phyloP scores from a whole-genome alignment of 345 rosid species.

The Syzygium grande region DNA sequence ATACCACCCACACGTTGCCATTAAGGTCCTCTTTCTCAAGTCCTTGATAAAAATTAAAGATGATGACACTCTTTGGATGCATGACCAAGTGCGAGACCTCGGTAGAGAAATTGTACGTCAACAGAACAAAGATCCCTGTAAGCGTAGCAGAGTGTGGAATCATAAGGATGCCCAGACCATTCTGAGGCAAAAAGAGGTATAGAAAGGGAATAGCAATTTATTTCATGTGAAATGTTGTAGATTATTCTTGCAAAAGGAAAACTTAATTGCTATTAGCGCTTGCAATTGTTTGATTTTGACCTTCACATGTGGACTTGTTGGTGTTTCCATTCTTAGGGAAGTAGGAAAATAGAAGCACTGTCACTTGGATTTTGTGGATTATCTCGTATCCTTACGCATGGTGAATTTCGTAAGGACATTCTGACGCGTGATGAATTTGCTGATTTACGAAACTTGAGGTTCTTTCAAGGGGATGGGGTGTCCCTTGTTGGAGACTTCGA shows the following conservation, averaged over 20 bases:
- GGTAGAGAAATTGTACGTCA: rapidly evolving
- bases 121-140: rapidly evolving
- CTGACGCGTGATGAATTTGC: rapidly evolving
- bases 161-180: rapidly evolving
- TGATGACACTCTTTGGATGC: rapidly evolving
- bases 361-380: not conserved
- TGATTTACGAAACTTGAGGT: rapidly evolving
- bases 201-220: rapidly evolving
- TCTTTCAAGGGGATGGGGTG: not conserved
- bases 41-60: rapidly evolving
- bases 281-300: not conserved
- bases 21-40: not conserved
- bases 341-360: rapidly evolving
- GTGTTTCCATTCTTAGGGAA: not conserved
- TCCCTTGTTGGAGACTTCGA: not conserved
- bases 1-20: rapidly evolving
- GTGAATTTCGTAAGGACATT: no score
- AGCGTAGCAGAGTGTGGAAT: not conserved
- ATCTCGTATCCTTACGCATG: no score
- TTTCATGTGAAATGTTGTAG: not conserved
- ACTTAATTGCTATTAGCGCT: rapidly evolving
- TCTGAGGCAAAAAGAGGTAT: rapidly evolving
- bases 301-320: rapidly evolving
- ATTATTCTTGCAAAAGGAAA: not conserved
- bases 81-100: not conserved